A percentile compares a stretch with the other conserved stretches of the same genome.
Conservation (phyloP, 2,329 filamentous ascomycete species). For the Juglanconis juglandina region DNA sequence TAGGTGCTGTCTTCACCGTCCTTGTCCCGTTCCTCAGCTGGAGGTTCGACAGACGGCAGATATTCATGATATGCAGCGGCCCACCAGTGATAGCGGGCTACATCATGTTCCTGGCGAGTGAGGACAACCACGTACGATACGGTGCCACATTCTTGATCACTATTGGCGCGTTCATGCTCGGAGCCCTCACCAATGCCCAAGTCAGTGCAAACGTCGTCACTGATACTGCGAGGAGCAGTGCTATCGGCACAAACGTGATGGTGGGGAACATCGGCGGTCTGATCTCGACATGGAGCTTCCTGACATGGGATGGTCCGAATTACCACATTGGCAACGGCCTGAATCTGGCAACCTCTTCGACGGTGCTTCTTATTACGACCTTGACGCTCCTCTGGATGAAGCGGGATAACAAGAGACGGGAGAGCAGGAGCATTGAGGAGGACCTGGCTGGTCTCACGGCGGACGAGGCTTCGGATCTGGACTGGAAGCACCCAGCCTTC, state of each 20-base stretch:
- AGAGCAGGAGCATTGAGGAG: slow-evolving; percentile 38
- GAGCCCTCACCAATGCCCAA: slow-evolving; percentile 64
- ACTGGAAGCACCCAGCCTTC: slow-evolving; percentile 66
- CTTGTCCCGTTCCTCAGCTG: slow-evolving; percentile 60
- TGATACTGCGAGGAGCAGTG: slow-evolving; percentile 65
- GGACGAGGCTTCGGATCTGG: slow-evolving; percentile 55
- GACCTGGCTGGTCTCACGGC: slow-evolving; percentile 52
- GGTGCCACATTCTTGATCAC: slow-evolving; percentile 69
- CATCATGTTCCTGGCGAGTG: slow-evolving; percentile 64
- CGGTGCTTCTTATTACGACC: slow-evolving; percentile 48
- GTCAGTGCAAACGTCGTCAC: slow-evolving; percentile 68
- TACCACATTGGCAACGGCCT: slow-evolving; percentile 70
- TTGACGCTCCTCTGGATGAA: slow-evolving; percentile 57
- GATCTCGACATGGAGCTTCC: slow-evolving; percentile 62
- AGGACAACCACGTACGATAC: slow-evolving; percentile 54
- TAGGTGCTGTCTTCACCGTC: slow-evolving; percentile 65
- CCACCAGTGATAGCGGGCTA: slow-evolving; percentile 68
- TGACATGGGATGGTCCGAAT: slow-evolving; percentile 60
- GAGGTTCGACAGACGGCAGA: slow-evolving; percentile 55
- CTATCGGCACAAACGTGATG: slow-evolving; percentile 68
- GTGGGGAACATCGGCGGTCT: slow-evolving; percentile 70
- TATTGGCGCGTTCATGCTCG: slow-evolving; percentile 59
- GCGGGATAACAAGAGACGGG: slow-evolving; percentile 55
- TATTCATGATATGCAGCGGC: slow-evolving; percentile 58
- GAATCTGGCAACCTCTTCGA: slow-evolving; percentile 57